Evolutionary conservation across 1,284 basidiomycete genomes (phyloP), one percentile per base, ranked within the genome.

Genomic region (Austroboletus novae-zelandiae): DNA sequence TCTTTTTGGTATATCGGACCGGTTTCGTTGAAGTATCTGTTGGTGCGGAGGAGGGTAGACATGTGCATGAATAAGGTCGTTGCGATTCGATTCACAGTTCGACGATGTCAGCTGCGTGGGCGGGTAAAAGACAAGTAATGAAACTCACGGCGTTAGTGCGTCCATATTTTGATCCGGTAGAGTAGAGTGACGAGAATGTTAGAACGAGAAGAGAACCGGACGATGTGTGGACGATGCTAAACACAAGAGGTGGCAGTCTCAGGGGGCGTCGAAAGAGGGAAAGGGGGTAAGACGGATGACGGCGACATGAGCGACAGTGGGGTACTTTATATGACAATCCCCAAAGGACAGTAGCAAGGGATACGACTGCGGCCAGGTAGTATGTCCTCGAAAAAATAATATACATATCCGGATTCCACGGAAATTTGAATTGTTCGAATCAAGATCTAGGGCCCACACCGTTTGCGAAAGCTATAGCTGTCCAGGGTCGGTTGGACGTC

Each of bases 21-120:
- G 4, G 50, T 51, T 31, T 51, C 50, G 35, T 51, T 51, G 25
- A 51, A 51, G 30, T 51, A 51, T 10, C 50, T 51, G 50, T 23
- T 23, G 20, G 20, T 5, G 5, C 20, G 20, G 20, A 23, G 20
- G 20, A 23, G 20, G 4, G 5, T 23, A 23, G 20, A 4, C 20
- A 5, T 23, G 20, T 1, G 20, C 20, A 23, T 23, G 20, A 23
- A 23, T 23, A 23, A 5, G 20, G 20, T 4, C 20, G 5, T 23
- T 23, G 20, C 20, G 5, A 23, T 23, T 0, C 20, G 20, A 23
- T 23, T 23, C 20, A 5, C 20, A 23, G 5, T 23, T 23, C 20
- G 20, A 23, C 20, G 20, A 23, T 23, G 48, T 51, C 37, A 32
- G 29, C 51, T 17, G 43, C 14, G 48, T 18, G 51, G 7, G 9